Percentiles rank a stretch among this genome's conserved stretches.
These are phyloP conservation scores for Globisporangium okanoganense DNA, from an alignment of 352 stramenopile species.

Conservation along the genomic window DNA sequence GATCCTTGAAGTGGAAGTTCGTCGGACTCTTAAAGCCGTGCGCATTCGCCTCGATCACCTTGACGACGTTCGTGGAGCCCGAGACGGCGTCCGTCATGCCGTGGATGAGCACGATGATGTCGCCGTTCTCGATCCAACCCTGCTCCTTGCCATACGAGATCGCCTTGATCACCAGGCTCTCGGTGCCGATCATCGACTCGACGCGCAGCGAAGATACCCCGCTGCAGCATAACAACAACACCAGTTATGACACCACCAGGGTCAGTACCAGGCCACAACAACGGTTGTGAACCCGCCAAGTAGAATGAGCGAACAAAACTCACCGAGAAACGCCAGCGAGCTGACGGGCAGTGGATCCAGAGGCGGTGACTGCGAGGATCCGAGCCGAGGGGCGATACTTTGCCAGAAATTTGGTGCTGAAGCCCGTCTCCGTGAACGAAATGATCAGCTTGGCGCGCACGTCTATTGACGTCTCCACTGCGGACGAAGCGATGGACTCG, in stretches of 20 bases:
- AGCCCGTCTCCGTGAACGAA: conserved; percentile 95
- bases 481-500: conserved; percentile 96
- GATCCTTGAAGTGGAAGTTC: conserved; percentile 60
- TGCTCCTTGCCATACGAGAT: conserved; percentile 79
- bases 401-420: conserved; percentile 92
- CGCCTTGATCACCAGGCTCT: conserved; percentile 83
- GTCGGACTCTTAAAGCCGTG: conserved; percentile 63
- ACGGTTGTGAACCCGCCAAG: neutral
- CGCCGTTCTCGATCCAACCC: conserved; percentile 77
- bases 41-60: conserved; percentile 80
- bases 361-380: conserved; percentile 90
- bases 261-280: neutral
- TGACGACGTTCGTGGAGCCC: conserved; percentile 86
- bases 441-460: conserved; percentile 96
- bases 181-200: conserved; percentile 76
- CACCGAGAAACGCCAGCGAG: conserved; percentile 79
- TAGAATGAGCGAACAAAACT: conserved; percentile 5
- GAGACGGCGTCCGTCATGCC: conserved; percentile 81
- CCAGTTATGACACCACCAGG: no score
- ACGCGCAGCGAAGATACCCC: conserved; percentile 64
- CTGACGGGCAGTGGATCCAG: conserved; percentile 56
- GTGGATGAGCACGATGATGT: conserved; percentile 90
- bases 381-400: conserved; percentile 93
- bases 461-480: conserved; percentile 97
- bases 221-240: conserved; percentile 22